These are phyloP conservation scores for Saccharomyces mikatae DNA, from an alignment of 805 yeast genomes.

Conservation along the genomic window DNA sequence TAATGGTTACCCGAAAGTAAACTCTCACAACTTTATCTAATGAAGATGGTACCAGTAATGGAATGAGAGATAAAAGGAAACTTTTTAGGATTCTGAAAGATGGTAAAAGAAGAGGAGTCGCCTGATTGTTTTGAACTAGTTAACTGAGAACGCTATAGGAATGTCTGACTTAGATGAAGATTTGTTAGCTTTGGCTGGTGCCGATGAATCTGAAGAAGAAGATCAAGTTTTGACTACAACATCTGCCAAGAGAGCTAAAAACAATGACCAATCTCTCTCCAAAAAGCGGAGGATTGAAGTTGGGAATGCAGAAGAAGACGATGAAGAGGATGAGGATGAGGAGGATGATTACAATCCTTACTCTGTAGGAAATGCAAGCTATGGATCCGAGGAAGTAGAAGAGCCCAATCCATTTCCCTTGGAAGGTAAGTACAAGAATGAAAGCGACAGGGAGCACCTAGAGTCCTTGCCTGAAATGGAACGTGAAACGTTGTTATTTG, in stretches of 20 bases:
- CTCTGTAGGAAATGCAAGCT: conserved; percentile 17
- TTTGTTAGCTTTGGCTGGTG: conserved; percentile 90
- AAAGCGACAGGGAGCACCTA: conserved; percentile 57
- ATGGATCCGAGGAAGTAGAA: conserved; percentile 31
- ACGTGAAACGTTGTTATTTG: conserved; percentile 84
- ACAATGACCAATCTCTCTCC: conserved; percentile 25
- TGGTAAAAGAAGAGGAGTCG: background rate
- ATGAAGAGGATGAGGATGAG: conserved; percentile 34
- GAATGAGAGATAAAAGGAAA: background rate
- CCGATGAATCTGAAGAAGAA: conserved; percentile 40
- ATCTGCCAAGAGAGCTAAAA: conserved; percentile 20
- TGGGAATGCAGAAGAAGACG: conserved; percentile 26
- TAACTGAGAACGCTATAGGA: background rate
- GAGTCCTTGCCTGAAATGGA: conserved; percentile 79
- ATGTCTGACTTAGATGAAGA: conserved; percentile 94
- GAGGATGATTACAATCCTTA: conserved; percentile 36
- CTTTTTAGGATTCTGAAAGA: background rate
- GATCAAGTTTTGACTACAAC: conserved; percentile 29
- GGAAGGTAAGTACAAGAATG: conserved; percentile 85
- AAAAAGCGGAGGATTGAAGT: conserved; percentile 31
- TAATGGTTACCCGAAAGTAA: background rate
- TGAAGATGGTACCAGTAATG: background rate
- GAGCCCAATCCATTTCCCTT: conserved; percentile 77
- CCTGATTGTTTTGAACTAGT: background rate
- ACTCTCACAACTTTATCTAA: background rate